Evolutionary conservation across 2,329 filamentous ascomycete genomes (phyloP).

Genomic region (Remersonia thermophila): DNA sequence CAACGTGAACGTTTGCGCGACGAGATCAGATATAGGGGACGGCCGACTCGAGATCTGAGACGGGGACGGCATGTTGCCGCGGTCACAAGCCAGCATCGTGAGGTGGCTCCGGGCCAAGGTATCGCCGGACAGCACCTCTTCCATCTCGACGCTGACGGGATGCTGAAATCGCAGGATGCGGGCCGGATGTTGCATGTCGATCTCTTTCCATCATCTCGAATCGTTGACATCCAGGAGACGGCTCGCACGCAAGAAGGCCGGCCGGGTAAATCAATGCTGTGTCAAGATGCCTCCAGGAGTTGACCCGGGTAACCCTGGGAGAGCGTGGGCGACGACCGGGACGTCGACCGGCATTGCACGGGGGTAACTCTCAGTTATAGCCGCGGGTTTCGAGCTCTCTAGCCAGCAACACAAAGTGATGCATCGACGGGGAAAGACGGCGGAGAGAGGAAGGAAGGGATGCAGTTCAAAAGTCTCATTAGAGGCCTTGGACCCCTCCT

Average conservation of each 20-base stretch:
- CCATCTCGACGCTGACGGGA: neutral
- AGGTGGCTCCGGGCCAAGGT: slow-evolving; percentile 8
- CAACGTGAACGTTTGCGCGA: no score
- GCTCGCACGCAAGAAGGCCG: slow-evolving; percentile 13
- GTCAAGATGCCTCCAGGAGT: slow-evolving; percentile 16
- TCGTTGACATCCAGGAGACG: slow-evolving; percentile 8
- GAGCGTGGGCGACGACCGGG: slow-evolving; percentile 3
- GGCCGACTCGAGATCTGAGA: slow-evolving; percentile 6
- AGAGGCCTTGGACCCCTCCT: no score
- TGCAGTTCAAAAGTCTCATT: neutral
- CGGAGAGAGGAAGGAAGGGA: neutral
- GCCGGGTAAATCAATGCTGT: slow-evolving; percentile 21
- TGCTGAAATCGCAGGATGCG: slow-evolving; percentile 3
- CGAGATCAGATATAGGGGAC: slow-evolving; percentile 12
- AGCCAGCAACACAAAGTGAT: no score
- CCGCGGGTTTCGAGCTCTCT: slow-evolving; percentile 5
- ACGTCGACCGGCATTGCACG: slow-evolving; percentile 11
- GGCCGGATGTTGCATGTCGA: slow-evolving; percentile 12
- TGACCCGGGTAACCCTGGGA: slow-evolving; percentile 10
- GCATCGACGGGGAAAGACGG: slow-evolving; percentile 2
- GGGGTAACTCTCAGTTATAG: slow-evolving; percentile 6
- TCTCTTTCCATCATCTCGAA: slow-evolving; percentile 17
- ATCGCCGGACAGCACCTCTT: slow-evolving; percentile 6
- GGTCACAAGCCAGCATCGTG: slow-evolving; percentile 4
- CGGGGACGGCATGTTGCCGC: slow-evolving; percentile 5